These are phyloP conservation scores for Myriosclerotinia scirpicola DNA, from an alignment of 2,329 filamentous ascomycete genomes.

Conservation along the genomic window DNA sequence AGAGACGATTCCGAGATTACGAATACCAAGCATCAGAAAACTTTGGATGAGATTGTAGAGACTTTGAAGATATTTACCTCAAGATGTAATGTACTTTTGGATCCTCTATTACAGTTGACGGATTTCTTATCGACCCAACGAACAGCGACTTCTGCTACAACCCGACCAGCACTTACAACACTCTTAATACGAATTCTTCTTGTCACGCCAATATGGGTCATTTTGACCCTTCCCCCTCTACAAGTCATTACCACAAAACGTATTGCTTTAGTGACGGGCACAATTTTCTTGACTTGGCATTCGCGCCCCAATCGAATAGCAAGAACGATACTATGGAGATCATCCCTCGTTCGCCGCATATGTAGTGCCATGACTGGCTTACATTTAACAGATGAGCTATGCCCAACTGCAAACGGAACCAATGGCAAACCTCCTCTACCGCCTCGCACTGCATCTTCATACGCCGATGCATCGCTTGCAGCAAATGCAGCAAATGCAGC, in stretches of 20 bases:
- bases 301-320: slow-evolving; percentile 82
- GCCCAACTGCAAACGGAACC: slow-evolving; percentile 24
- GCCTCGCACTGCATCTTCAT: slow-evolving; percentile 34
- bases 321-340: slow-evolving; percentile 87
- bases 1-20: slow-evolving; percentile 53
- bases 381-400: slow-evolving; percentile 58
- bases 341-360: slow-evolving; percentile 67
- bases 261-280: slow-evolving; percentile 82
- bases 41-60: slow-evolving; percentile 94
- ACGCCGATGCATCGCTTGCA: slow-evolving; percentile 39
- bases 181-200: slow-evolving; percentile 87
- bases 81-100: slow-evolving; percentile 86
- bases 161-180: slow-evolving; percentile 81
- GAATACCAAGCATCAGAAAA: slow-evolving; percentile 82
- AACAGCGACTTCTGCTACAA: slow-evolving; percentile 88
- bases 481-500: slow-evolving; percentile 43
- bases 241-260: slow-evolving; percentile 84
- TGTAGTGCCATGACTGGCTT: slow-evolving; percentile 78
- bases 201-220: slow-evolving; percentile 84
- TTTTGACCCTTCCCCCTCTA: slow-evolving; percentile 77
- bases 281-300: slow-evolving; percentile 87
- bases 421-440: slow-evolving; percentile 40
- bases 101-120: slow-evolving; percentile 83
- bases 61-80: slow-evolving; percentile 87
- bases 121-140: slow-evolving; percentile 91